These are phyloP conservation scores for Fomitopsis palustris DNA, from an alignment of 1,284 basidiomycete species.

Conservation along the genomic window DNA sequence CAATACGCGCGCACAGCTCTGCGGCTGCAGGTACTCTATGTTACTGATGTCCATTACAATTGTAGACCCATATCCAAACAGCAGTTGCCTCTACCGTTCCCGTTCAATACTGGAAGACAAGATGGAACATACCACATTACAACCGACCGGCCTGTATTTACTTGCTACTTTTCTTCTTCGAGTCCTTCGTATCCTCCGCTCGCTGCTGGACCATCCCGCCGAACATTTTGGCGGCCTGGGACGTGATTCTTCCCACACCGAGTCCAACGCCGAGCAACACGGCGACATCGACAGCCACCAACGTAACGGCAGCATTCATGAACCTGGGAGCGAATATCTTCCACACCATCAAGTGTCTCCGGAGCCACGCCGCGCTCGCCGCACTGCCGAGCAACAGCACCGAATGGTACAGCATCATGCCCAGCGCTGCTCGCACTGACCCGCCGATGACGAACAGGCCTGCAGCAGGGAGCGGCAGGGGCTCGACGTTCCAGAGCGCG, in stretches of 20 bases:
- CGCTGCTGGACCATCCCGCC: constrained; percentile 14
- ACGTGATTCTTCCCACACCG: constrained; percentile 29
- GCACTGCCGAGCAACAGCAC: constrained; percentile 69
- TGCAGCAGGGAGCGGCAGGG: constrained; percentile 34
- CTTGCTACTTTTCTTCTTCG: background rate
- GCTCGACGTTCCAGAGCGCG: constrained; percentile 88
- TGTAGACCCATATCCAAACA: too few species aligned
- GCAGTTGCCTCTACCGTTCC: too few species aligned
- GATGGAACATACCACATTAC: too few species aligned
- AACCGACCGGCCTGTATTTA: background rate
- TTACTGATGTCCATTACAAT: too few species aligned
- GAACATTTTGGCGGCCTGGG: constrained; percentile 25
- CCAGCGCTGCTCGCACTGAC: constrained; percentile 50
- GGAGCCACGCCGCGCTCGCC: constrained; percentile 70
- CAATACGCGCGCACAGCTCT: too few species aligned
- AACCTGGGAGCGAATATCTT: constrained; percentile 97
- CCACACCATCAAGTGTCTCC: constrained; percentile 98
- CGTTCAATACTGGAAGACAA: too few species aligned
- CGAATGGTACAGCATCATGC: constrained; percentile 69
- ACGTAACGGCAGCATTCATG: constrained; percentile 65
- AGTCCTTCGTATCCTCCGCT: background rate
- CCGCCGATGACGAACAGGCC: constrained; percentile 32
- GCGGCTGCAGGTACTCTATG: too few species aligned
- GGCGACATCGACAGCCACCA: constrained; percentile 55
- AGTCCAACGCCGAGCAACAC: constrained; percentile 47